These are phyloP conservation scores for Suillus subluteus DNA, from an alignment of 768 basidiomycete genomes.

Conservation along the genomic window DNA sequence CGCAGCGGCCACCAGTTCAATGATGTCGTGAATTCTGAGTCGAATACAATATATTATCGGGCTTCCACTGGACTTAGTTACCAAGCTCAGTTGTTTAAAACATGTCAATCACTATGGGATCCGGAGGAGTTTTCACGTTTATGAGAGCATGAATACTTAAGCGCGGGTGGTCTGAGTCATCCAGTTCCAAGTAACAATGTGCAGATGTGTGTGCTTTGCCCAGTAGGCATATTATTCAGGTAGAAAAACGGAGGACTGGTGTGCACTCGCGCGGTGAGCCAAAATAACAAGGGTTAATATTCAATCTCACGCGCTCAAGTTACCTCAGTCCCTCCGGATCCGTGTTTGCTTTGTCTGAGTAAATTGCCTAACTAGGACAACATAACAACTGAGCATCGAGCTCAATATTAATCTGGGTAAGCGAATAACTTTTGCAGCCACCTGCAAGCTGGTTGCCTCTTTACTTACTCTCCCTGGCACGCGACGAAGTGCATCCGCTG, in stretches of 20 bases:
- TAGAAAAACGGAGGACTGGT: not conserved
- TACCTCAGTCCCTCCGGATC: not conserved
- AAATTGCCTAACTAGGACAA: conserved; percentile 4
- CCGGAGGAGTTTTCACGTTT: not conserved
- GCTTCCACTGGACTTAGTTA: no score
- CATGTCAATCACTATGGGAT: not conserved
- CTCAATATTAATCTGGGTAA: not conserved
- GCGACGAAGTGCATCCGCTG: not conserved
- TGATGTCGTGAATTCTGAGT: no score
- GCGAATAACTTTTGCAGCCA: not conserved
- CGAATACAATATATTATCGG: no score
- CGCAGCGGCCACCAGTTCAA: no score
- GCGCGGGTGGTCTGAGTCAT: not conserved
- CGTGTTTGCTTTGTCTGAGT: not conserved
- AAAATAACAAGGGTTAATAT: not conserved
- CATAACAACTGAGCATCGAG: conserved; percentile 1
- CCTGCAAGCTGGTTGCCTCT: not conserved
- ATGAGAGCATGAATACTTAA: not conserved
- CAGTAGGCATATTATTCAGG: not conserved
- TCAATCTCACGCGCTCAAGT: not conserved
- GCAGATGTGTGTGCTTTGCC: not conserved
- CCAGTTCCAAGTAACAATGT: not conserved
- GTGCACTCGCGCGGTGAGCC: not conserved
- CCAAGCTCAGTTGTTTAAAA: no score
- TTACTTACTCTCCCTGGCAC: not conserved